Conservation (phyloP, 2,329 filamentous ascomycete genomes). For the Parastagonospora avenae region DNA sequence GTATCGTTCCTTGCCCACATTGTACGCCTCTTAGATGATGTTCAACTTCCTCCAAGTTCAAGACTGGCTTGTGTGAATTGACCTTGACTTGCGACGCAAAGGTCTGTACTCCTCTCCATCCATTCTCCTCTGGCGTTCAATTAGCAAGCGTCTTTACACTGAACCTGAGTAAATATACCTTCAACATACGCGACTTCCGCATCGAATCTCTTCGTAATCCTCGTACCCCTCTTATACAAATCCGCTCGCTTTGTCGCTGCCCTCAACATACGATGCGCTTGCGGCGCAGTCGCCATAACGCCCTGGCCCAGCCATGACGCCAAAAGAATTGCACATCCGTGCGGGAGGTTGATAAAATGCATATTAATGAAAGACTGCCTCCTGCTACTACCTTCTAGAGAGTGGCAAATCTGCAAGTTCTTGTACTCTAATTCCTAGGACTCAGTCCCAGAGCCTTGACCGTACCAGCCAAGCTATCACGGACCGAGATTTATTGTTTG, state of each 20-base stretch:
- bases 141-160: slow-evolving; percentile 4
- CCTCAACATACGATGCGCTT: slow-evolving; percentile 31
- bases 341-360: slow-evolving; percentile 17
- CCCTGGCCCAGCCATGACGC: slow-evolving; percentile 19
- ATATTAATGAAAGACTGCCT: slow-evolving; percentile 6
- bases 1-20: slow-evolving; percentile 33
- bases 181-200: slow-evolving; percentile 42
- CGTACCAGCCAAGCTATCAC: background rate
- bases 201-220: slow-evolving; percentile 34
- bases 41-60: slow-evolving; percentile 46
- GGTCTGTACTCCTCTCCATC: slow-evolving; percentile 25
- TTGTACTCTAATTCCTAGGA: no score
- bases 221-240: slow-evolving; percentile 27
- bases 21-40: slow-evolving; percentile 37
- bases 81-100: slow-evolving; percentile 45
- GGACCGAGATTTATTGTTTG: background rate
- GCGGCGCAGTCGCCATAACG: slow-evolving; percentile 5
- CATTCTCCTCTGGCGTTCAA: slow-evolving; percentile 23
- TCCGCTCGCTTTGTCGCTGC: slow-evolving; percentile 39
- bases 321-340: slow-evolving; percentile 17
- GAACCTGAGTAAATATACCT: slow-evolving; percentile 15
- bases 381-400: no score
- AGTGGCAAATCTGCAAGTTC: no score
- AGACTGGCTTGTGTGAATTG: slow-evolving; percentile 36
- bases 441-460: no score